Conservation (phyloP, 1,139 yeast genomes). For the Pichia sp. region DNA sequence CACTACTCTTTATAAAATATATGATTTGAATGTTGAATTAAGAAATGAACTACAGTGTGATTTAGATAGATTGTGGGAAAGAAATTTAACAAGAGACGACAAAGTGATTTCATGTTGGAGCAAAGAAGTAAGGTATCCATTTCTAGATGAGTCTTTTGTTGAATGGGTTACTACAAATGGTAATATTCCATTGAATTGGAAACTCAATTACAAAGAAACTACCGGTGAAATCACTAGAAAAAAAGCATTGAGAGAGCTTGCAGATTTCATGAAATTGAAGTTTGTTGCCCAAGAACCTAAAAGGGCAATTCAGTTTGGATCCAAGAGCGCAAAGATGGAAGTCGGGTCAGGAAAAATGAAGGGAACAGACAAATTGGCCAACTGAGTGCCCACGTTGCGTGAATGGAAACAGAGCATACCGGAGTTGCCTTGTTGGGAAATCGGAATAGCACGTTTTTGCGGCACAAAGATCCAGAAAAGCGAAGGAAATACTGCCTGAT, state of each 20-base stretch:
- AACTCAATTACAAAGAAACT: conserved; percentile 31
- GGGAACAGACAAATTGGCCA: conserved; percentile 48
- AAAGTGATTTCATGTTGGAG: conserved; percentile 83
- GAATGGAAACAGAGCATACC: too few species aligned
- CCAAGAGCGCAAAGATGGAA: conserved; percentile 90
- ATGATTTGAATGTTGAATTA: conserved; percentile 33
- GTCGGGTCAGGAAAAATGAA: conserved; percentile 58
- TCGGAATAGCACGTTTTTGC: too few species aligned
- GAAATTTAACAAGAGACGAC: conserved; percentile 90
- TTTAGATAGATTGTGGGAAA: conserved; percentile 61
- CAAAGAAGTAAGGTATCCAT: conserved; percentile 86
- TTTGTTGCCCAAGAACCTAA: conserved; percentile 73
- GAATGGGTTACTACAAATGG: conserved; percentile 37
- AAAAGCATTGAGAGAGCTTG: conserved; percentile 56
- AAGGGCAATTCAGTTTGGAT: conserved; percentile 95
- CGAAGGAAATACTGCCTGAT: too few species aligned
- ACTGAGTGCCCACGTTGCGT: neutral
- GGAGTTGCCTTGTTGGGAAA: too few species aligned
- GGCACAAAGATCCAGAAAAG: too few species aligned
- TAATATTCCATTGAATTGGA: conserved; percentile 47
- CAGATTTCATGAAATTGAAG: conserved; percentile 43
- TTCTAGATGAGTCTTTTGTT: conserved; percentile 61
- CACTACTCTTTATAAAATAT: conserved; percentile 16
- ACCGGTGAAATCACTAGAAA: conserved; percentile 48
- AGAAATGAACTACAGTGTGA: conserved; percentile 59